Evolutionary conservation across 306 rosid species (phyloP), one percentile per base, ranked within the genome.

Genomic region (Oemleria cerasiformis): DNA sequence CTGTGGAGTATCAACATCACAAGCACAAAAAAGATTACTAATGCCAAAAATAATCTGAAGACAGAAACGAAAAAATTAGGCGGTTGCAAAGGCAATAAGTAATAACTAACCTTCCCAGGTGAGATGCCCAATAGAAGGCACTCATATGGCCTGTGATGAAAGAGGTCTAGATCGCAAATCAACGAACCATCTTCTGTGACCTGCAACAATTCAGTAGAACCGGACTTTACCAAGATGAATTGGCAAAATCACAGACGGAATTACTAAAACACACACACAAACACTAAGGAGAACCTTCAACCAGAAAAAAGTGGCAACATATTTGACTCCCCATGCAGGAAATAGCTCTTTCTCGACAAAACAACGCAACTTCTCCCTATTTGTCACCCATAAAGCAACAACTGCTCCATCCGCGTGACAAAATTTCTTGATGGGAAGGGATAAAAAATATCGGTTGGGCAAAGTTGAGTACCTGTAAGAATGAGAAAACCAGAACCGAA

Each of bases 121-220:
- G 81, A 73, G 65, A 80, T 80, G 76, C 98, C 98, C 86, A 93
- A 76, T 74, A 90, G 67, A 65, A 91, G 90, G 86, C 89, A 81
- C 75, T 93, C 98, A 39, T 93, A 93, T 8, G 98, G 98, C 81
- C 89, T 86, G 76, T 91, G 98, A 83, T 91, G 97, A 75, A 91
- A 91, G 72, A 88, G 87, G 75, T 93, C 98, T 63, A 93, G 71
- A 80, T 93, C 97, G 84, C 84, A 55, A 66, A 88, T 88, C 87
- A 77, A 73, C 12, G 90, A 87, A 73, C 89, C 94, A 73, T 87
- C 88, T 72, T 88, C 77, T 86, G 91, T 93, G 70, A 93, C 94
- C 98, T 93, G 84, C 45, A 64, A 69, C 39, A 60, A 20, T 72
- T 76, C 61, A 71, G 48, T 50, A 55, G 76, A 68, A 75, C 30